Evolutionary conservation across 768 basidiomycete species (phyloP), one percentile per base, ranked within the genome.

Genomic region (Panaeolus cyanescens): DNA sequence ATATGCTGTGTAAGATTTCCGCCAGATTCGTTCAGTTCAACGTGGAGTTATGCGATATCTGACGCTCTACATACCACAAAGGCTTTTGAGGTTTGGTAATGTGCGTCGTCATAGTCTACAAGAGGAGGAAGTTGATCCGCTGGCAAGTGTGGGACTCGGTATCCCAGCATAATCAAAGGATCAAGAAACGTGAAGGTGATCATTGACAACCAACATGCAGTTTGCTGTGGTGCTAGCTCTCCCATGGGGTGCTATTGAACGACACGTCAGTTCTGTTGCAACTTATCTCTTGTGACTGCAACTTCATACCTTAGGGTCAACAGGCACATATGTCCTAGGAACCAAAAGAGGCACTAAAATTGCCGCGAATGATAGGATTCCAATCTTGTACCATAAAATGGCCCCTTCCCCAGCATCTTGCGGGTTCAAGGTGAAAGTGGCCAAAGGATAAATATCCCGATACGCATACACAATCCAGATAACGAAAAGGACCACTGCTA

Each of bases 111-210:
- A 58, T 84, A 83, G 62, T 88, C 86, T 4, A 83, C 83, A 71
- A 90, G 81, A 2, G 85, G 85, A 15, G 87, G 87, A 39, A 88
- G 73, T 54, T 87, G 68, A 39, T 88, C 85, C 36, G 73, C 71
- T 1, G 80, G 67, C 1, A 87, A 65, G 65, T 83, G 83, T 3
- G 77, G 62, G n/a, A 79, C 67, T n/a, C 74, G 69, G 61, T 78
- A 77, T 1, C 80, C 84, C 9, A 71, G 64, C 57, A 75, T 75
- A 20, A 89, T 73, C 32, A 83, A 70, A 3, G 77, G 76, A 63
- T 90, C 85, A 61, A 90, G 72, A 72, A 80, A 91, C n/a, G 74
- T 71, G 67, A 79, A 89, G 3, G 78, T 67, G 17, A 81, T 34
- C n/a, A 75, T 65, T 3, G 77, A 81, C 33, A 84, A 68, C 56